Percentiles rank a stretch among this genome's conserved stretches.
Evolutionary conservation across 352 stramenopile species (phyloP).

Genomic region (Phytophthora pini): DNA sequence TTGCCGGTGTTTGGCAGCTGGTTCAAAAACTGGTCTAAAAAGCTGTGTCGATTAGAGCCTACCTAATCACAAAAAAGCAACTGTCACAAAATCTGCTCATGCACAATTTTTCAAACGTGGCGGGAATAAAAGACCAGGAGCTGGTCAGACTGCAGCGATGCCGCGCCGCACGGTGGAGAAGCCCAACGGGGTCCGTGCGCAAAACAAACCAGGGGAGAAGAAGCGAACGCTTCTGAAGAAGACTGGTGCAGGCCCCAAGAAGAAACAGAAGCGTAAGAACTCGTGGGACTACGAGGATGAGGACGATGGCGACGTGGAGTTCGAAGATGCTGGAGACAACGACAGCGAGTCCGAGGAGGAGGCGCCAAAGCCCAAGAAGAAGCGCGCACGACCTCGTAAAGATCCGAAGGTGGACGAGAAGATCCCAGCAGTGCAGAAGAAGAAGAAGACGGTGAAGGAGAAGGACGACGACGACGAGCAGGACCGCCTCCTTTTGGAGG

Average conservation of each 20-base stretch:
- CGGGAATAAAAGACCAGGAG: conserved; percentile 10
- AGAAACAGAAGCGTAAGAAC: conserved; percentile 34
- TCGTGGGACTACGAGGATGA: conserved; percentile 43
- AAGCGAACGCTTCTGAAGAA: conserved; percentile 15
- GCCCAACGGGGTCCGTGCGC: background rate
- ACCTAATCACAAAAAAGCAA: background rate
- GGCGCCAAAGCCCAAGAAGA: conserved; percentile 31
- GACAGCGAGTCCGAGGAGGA: conserved; percentile 32
- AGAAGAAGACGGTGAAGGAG: conserved; percentile 14
- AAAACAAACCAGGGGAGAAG: conserved; percentile 11
- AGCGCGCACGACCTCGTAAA: conserved; percentile 16
- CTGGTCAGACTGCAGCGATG: background rate
- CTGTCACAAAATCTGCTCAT: background rate
- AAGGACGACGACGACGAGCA: conserved; percentile 22
- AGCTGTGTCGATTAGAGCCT: too few relatives aligned
- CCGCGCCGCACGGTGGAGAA: conserved; percentile 10
- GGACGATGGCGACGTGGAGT: conserved; percentile 33
- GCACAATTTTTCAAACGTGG: conserved; percentile 10
- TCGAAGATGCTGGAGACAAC: conserved; percentile 25
- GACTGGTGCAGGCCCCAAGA: conserved; percentile 6
- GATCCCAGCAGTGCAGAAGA: conserved; percentile 18
- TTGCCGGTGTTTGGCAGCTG: background rate
- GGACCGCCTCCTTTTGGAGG: conserved; percentile 24
- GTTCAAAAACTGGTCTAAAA: background rate
- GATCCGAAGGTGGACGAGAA: conserved; percentile 19